Base-by-base conservation (phyloP, 495 filamentous ascomycete species). In the Penicillium pulvis region DNA sequence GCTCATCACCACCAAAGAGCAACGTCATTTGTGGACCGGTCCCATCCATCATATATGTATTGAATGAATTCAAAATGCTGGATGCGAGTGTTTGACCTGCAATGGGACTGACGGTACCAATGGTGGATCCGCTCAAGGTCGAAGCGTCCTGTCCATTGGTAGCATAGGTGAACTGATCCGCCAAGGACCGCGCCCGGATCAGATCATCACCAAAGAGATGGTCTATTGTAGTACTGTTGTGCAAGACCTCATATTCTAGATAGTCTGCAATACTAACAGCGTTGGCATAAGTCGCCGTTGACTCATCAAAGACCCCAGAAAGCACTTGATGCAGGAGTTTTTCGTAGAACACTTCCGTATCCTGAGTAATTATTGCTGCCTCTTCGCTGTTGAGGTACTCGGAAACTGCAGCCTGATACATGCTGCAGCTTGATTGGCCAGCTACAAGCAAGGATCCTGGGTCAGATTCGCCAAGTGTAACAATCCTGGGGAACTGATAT, bases 401-500 rank as follows among this genome's bases (percentile, higher is more conserved):
- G 1, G 56, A 51, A 26, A 70, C 59, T 0, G 76, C 71, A 8
- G 60, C 56, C 31, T 74, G 58, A 45, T 83, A 75, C 51, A 66
- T 70, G 7, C 71, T 68, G 64, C 90, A 93, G 11, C 75, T 66
- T 26, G 78, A 73, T 46, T 81, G 77, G 14, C 86, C 90, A 36
- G 84, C 81, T 0, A 92, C 67, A 66, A 77, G 83, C 19, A 86
- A 72, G 51, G 74, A 85, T 41, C 78, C 76, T 19, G 83, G 80
- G 55, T 89, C 85, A 1, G 76, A 66, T 1, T 49, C 54, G 4
- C 79, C 65, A 3, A 81, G 66, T 4, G 81, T 79, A 41, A 85
- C 69, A 55, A 93, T 79, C 16, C 74, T 79, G 50, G 87, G 79
- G 62, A 90, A 92, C 64, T 93, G 90, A 65, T 90, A 93, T 31